Percentiles rank a stretch among this genome's conserved stretches.
These are phyloP conservation scores for Sphaerulina musiva DNA, from an alignment of 2,329 filamentous ascomycete species.

Conservation along the genomic window DNA sequence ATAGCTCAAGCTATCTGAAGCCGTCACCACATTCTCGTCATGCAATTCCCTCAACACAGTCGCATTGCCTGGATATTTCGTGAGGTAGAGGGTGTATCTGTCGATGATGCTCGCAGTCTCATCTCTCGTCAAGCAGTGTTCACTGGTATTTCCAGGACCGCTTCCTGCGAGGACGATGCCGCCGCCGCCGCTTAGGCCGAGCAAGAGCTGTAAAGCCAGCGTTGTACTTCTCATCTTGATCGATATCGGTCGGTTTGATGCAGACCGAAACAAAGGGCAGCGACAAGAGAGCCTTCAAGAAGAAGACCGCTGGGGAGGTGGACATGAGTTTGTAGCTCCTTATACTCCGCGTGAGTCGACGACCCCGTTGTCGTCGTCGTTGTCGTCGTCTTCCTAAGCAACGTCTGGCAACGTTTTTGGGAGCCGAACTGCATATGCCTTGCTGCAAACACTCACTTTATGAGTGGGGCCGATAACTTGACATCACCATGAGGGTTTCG, in stretches of 20 bases:
- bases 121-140: conserved; percentile 3
- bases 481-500: background rate
- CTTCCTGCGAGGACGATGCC: conserved; percentile 5
- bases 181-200: conserved; percentile 1
- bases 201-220: conserved; percentile 9
- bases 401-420: background rate
- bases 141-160: conserved; percentile 2
- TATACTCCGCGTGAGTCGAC: background rate
- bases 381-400: too few relatives aligned
- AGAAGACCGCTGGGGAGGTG: conserved; percentile 10
- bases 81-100: conserved; percentile 6
- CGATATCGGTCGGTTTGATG: background rate
- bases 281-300: conserved; percentile 10
- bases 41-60: conserved; percentile 1
- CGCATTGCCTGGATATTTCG: conserved; percentile 5
- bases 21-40: conserved; percentile 9
- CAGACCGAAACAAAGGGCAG: conserved; percentile 13
- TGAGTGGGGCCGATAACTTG: background rate
- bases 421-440: background rate
- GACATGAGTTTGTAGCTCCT: background rate
- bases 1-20: conserved; percentile 12
- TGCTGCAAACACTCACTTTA: background rate
- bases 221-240: background rate
- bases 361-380: too few relatives aligned
- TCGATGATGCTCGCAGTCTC: conserved; percentile 7